Percentiles rank a stretch among this genome's conserved stretches.
These are phyloP conservation scores for Vaccinium vitisidaea DNA, from an alignment of 148 eudicot genomes.

Conservation along the genomic window DNA sequence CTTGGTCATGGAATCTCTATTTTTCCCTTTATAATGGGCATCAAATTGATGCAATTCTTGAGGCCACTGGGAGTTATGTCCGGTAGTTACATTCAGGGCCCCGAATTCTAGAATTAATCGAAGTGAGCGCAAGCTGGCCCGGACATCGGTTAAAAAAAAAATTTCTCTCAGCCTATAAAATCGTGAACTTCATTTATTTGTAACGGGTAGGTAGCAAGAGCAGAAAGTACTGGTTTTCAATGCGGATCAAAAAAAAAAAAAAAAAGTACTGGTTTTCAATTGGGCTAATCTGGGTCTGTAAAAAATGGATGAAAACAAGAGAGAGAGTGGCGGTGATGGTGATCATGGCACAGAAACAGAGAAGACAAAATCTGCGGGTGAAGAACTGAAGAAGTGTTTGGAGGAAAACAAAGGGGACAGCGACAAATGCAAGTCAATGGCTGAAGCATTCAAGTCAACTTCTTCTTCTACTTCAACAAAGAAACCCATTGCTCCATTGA, in stretches of 20 bases:
- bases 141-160: no score
- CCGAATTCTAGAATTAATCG: no score
- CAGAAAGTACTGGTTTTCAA: neutral
- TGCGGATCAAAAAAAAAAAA: no score
- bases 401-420: conserved; percentile 46
- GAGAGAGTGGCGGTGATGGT: neutral
- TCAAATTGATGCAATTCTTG: no score
- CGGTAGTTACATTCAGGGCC: no score
- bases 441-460: conserved; percentile 37
- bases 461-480: conserved; percentile 17
- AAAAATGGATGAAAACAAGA: conserved; percentile 18
- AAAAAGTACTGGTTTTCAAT: neutral
- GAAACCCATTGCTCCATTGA: conserved; percentile 17
- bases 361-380: conserved; percentile 14
- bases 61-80: no score
- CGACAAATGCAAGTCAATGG: conserved; percentile 39
- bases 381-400: conserved; percentile 40
- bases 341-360: neutral
- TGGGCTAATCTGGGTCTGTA: neutral
- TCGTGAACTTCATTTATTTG: neutral
- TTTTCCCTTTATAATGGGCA: no score
- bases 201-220: neutral
- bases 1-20: no score
- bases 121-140: no score
- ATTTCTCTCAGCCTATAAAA: neutral